These are phyloP conservation scores for Geotrichum candidum DNA, from an alignment of 1,139 yeast genomes.

Conservation along the genomic window DNA sequence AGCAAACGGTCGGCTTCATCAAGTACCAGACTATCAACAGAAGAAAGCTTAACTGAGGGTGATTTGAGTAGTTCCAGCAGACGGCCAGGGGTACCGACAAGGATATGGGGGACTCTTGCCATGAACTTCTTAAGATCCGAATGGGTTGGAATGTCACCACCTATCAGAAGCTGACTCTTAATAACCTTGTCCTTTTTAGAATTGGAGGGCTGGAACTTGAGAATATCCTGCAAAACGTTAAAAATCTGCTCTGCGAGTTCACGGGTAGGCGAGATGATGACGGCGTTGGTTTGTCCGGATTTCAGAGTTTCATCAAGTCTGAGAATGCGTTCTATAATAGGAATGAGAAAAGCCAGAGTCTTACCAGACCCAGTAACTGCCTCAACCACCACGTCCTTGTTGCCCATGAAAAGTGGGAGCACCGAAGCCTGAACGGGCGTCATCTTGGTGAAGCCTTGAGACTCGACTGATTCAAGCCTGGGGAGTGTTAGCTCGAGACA, in stretches of 20 bases:
- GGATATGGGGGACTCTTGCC: constrained; percentile 55
- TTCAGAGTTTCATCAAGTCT: constrained; percentile 25
- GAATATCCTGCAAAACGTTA: constrained; percentile 53
- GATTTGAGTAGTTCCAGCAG: constrained; percentile 60
- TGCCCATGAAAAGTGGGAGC: constrained; percentile 77
- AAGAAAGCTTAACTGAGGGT: constrained; percentile 37
- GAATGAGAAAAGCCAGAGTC: constrained; percentile 80
- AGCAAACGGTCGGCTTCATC: constrained; percentile 92
- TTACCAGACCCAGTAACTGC: constrained; percentile 97
- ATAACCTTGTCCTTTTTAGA: constrained; percentile 34
- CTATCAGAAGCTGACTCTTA: constrained; percentile 69
- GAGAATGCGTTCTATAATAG: constrained; percentile 63
- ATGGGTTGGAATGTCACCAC: constrained; percentile 62
- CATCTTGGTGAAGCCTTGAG: constrained; percentile 75
- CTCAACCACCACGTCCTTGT: constrained; percentile 93
- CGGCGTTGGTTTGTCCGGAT: constrained; percentile 59
- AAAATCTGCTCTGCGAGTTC: constrained; percentile 85
- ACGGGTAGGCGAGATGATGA: constrained; percentile 83
- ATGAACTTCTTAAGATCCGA: constrained; percentile 64
- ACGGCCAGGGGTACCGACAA: constrained; percentile 94
- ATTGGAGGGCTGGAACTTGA: constrained; percentile 55
- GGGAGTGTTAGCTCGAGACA: background rate
- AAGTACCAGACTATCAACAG: constrained; percentile 68
- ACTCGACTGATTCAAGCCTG: constrained; percentile 52
- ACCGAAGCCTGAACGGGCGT: constrained; percentile 98